Percentiles rank a stretch among this genome's conserved stretches.
Evolutionary conservation across 228 moss, liverwort and hornwort genomes (phyloP).

Genomic region (Sphagnum fallax): DNA sequence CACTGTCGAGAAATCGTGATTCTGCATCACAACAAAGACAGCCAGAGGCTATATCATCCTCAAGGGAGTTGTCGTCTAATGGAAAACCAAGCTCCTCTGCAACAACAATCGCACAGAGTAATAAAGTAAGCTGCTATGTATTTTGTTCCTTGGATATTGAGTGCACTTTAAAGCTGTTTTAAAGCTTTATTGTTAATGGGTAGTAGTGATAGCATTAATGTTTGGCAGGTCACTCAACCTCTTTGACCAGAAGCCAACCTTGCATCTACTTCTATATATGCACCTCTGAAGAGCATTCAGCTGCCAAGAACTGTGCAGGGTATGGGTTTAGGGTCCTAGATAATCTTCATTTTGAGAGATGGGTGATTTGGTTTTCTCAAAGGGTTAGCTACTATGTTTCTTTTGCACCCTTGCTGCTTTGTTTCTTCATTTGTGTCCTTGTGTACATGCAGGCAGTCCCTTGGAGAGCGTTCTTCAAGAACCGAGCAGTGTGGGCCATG

Average conservation of each 20-base stretch:
- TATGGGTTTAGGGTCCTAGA: too few relatives aligned
- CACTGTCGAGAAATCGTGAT: too few relatives aligned
- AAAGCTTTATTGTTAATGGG: too few relatives aligned
- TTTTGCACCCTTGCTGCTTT: neutral
- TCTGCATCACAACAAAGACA: conserved; percentile 12
- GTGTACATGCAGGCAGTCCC: conserved; percentile 45
- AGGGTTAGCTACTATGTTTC: neutral
- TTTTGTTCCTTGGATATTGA: neutral
- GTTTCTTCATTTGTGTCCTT: neutral
- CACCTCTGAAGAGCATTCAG: too few relatives aligned
- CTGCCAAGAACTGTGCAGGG: too few relatives aligned
- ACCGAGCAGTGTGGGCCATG: conserved; percentile 93
- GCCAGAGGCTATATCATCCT: conserved; percentile 2
- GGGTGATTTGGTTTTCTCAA: neutral
- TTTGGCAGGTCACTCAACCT: too few relatives aligned
- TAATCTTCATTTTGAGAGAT: too few relatives aligned
- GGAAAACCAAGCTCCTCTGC: conserved; percentile 12
- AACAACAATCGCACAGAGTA: conserved; percentile 8
- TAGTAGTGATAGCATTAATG: too few relatives aligned
- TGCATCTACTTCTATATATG: too few relatives aligned
- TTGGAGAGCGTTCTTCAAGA: conserved; percentile 74
- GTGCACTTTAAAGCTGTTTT: too few relatives aligned
- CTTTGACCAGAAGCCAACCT: too few relatives aligned
- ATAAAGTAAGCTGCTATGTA: conserved; percentile 16
- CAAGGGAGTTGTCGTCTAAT: conserved; percentile 8